Evolutionary conservation across 169 alveolate genomes (phyloP), one percentile per base, ranked within the genome.

Genomic region (Plasmodium yoelii): DNA sequence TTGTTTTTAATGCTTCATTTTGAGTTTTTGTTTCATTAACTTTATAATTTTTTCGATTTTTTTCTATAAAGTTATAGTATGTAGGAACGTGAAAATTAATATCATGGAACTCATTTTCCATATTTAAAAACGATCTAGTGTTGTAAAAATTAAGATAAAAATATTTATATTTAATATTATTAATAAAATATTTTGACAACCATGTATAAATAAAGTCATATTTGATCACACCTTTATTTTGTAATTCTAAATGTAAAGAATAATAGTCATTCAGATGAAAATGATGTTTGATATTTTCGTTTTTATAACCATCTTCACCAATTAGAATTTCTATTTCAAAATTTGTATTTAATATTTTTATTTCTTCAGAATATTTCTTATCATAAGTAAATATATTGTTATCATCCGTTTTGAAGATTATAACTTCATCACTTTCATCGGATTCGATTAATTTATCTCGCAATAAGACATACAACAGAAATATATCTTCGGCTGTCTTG

Each of bases 311-410:
- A 24, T 57, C 28, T 47, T 57, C 73, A 55, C 64, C 75, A 67
- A 75, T 75, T 67, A 75, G 51, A 61, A 75, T 46, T 63, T 75
- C 88, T 24, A 63, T 63, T 28, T 75, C 88, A 75, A 75, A 75
- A 22, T 56, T 75, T 8, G 13, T 57, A 75, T 74, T 75, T 63
- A 75, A 18, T 18, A 75, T 47, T 42, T 51, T 44, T 6, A 75
- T 75, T 6, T 75, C 88, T 34, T 63, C 64, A 67, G 88, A 75
- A 49, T 63, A 44, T 75, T 63, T 75, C 10, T 73, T 19, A 63
- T 75, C 88, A 53, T 75, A 75, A 15, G 73, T 75, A 56, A 63
- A 75, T 28, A 75, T 75, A 7, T 57, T 56, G 4, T 75, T 61
- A 42, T 75, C 73, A 22, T 53, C 46, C 4, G 88, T 75, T 56